A percentile compares a stretch with the other conserved stretches of the same genome.
phyloP scores from a whole-genome alignment of 441 rosid genomes.

The Syzygium malaccense region DNA sequence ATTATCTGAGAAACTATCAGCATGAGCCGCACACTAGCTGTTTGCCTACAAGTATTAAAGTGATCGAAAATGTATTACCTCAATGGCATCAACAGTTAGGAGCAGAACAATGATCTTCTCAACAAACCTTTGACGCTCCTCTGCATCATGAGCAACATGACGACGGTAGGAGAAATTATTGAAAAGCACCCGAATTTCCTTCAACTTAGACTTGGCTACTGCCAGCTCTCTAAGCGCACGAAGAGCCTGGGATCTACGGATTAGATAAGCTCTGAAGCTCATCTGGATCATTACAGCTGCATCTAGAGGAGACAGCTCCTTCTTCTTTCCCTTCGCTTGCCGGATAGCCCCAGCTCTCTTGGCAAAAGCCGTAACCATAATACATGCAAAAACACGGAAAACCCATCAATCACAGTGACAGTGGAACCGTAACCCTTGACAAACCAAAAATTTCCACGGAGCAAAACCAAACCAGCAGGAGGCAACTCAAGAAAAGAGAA shows the following conservation, averaged over 20 bases:
- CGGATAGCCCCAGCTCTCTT: conserved; percentile 46
- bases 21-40: neutral
- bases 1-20: neutral
- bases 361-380: conserved; percentile 53
- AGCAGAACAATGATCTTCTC: conserved; percentile 86
- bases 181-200: conserved; percentile 74
- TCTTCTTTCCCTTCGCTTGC: conserved; percentile 60
- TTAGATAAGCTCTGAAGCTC: conserved; percentile 69
- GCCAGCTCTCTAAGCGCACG: conserved; percentile 92
- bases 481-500: neutral
- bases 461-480: neutral
- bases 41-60: neutral
- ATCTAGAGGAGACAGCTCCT: conserved; percentile 63
- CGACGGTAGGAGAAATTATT: conserved; percentile 79
- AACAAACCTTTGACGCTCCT: conserved; percentile 71
- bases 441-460: neutral
- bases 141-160: conserved; percentile 57
- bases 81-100: conserved; percentile 88
- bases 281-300: conserved; percentile 78
- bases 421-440: neutral
- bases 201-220: conserved; percentile 74
- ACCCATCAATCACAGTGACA: neutral
- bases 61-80: conserved; percentile 35
- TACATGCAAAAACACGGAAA: neutral
- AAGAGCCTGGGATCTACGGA: conserved; percentile 69